Percentiles rank a stretch among this genome's conserved stretches.
Conservation (phyloP, 1,284 basidiomycete genomes). For the Leccinum pachyderme region DNA sequence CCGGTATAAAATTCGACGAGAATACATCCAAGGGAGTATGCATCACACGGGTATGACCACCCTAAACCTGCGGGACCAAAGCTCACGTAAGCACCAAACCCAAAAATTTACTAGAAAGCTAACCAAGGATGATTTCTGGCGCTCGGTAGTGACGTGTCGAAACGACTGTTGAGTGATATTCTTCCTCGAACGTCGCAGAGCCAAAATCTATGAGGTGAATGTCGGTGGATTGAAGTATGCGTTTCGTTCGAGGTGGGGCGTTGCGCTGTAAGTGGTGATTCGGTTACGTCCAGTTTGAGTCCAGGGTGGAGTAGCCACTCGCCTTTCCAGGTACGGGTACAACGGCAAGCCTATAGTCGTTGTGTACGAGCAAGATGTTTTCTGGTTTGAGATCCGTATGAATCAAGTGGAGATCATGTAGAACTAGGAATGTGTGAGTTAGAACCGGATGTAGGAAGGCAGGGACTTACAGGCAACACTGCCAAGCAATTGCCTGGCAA, state of each 20-base stretch:
- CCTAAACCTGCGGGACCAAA: slow-evolving; percentile 67
- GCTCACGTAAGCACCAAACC: slow-evolving; percentile 12
- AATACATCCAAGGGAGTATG: slow-evolving; percentile 98
- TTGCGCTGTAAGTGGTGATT: slow-evolving; percentile 48
- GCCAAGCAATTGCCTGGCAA: slow-evolving; percentile 88
- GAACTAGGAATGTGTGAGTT: slow-evolving; percentile 51
- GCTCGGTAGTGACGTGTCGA: slow-evolving; percentile 98
- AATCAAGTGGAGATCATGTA: slow-evolving; percentile 89
- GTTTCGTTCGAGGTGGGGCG: slow-evolving; percentile 59
- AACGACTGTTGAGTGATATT: slow-evolving; percentile 98
- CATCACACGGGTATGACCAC: slow-evolving; percentile 99
- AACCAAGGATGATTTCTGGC: slow-evolving; percentile 97
- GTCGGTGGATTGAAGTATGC: slow-evolving; percentile 83
- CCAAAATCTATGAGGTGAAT: slow-evolving; percentile 99
- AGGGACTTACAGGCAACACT: slow-evolving; percentile 87
- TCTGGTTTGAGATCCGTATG: slow-evolving; percentile 99
- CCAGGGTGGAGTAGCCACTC: slow-evolving; percentile 17
- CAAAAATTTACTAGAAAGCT: slow-evolving; percentile 26
- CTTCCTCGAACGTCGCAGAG: slow-evolving; percentile 95
- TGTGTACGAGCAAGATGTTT: slow-evolving; percentile 93
- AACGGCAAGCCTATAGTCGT: slow-evolving; percentile 65
- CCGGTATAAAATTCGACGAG: slow-evolving; percentile 99
- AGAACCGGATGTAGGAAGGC: slow-evolving; percentile 4
- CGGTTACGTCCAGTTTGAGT: slow-evolving; percentile 9
- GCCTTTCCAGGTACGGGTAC: slow-evolving; percentile 62